These are phyloP conservation scores for Scutellaria barbata DNA, from an alignment of 257 asterid species.

Conservation along the genomic window DNA sequence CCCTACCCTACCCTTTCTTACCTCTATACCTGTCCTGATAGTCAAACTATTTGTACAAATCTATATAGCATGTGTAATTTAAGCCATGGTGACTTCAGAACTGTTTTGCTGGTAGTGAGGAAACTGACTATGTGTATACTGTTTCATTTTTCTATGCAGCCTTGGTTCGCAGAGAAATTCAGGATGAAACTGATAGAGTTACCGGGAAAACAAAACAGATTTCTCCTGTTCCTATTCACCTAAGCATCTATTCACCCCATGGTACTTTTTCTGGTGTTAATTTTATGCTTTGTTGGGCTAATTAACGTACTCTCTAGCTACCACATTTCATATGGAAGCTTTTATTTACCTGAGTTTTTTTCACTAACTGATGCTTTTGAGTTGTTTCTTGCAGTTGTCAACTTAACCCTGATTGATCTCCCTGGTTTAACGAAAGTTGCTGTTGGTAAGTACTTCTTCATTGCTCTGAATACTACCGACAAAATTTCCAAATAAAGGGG, in stretches of 20 bases:
- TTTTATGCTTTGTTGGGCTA: slow-evolving; percentile 22
- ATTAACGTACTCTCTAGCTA: neutral
- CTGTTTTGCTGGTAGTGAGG: slow-evolving; percentile 9
- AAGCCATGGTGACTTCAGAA: slow-evolving; percentile 18
- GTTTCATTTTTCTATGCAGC: slow-evolving; percentile 51
- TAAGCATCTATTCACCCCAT: slow-evolving; percentile 85
- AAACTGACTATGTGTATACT: slow-evolving; percentile 17
- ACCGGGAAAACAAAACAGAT: slow-evolving; percentile 88
- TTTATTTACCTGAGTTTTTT: slow-evolving; percentile 23
- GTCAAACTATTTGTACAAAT: neutral
- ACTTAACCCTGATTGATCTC: slow-evolving; percentile 86
- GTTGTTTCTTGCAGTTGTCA: slow-evolving; percentile 70
- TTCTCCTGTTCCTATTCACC: slow-evolving; percentile 91
- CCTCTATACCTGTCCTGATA: neutral
- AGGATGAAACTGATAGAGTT: slow-evolving; percentile 88
- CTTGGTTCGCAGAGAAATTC: slow-evolving; percentile 82
- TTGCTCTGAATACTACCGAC: neutral
- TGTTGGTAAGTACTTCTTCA: slow-evolving; percentile 63
- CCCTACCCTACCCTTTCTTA: neutral
- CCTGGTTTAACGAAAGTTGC: slow-evolving; percentile 97
- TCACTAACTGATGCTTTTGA: slow-evolving; percentile 9
- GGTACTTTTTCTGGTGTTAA: slow-evolving; percentile 50
- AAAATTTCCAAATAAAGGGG: slow-evolving; percentile 19
- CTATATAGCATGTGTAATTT: neutral
- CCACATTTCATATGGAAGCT: neutral